Evolutionary conservation across 2,329 filamentous ascomycete species (phyloP), one percentile per base, ranked within the genome.

Genomic region (Colletotrichum costaricense): DNA sequence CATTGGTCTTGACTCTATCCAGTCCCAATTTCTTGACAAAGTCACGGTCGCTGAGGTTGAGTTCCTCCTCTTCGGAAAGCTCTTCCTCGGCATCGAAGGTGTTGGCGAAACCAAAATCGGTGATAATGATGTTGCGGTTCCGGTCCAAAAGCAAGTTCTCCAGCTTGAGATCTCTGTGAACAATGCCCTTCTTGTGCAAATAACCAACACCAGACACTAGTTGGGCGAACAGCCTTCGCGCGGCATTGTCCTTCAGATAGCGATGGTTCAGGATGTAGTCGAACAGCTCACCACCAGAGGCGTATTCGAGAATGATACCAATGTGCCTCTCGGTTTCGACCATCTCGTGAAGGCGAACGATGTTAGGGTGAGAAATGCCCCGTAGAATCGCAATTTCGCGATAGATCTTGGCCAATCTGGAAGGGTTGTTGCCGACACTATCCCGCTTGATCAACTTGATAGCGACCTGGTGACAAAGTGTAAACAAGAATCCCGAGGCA

Each of bases 101-200:
- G 83, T 99, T 99, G 77, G 97, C 97, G 81, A 99, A 99, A 22
- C 97, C 97, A 84, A 99, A 99, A 84, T 99, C 97, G 19, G 97
- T 99, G 80, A 99, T 99, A 84, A 99, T 99, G 80, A 99, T 98
- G 86, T 99, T 99, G 75, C 95, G 93, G 81, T 99, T 98, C 75
- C 96, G 93, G 84, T 99, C 97, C 64, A 99, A 89, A 49, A 99
- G 89, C 78, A 99, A 83, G 80, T 99, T 99, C 84, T 99, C 97
- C 59, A 99, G 88, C 85, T 99, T 99, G 76, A 99, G 85, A 85
- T 99, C 97, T 79, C 97, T 93, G 82, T 99, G 97, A 16, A 99
- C 97, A 77, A 99, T 99, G 74, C 97, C 97, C 85, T 98, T 98
- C 84, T 98, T 98, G 86, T 99, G 97, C 72, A 99, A 87, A 83